Evolutionary conservation across 2,329 filamentous ascomycete species (phyloP).

Genomic region (Ascochyta viciae-villosae): DNA sequence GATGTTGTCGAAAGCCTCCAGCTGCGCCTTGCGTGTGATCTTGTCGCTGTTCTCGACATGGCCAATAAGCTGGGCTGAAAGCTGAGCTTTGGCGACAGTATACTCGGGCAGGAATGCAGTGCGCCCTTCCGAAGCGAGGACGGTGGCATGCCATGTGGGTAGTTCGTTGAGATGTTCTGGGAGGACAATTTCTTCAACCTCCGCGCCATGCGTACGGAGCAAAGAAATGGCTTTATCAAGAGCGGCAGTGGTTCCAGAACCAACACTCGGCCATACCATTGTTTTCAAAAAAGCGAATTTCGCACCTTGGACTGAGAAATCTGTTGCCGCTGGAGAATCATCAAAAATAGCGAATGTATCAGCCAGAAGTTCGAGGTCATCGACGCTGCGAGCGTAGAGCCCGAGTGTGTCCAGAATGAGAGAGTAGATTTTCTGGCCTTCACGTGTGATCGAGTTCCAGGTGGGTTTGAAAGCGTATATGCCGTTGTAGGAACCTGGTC

Average conservation of each 20-base stretch:
- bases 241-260: constrained; percentile 46
- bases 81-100: constrained; percentile 53
- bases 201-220: constrained; percentile 57
- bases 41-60: constrained; percentile 60
- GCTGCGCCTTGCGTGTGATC: constrained; percentile 56
- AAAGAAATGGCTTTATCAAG: constrained; percentile 44
- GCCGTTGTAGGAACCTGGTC: constrained; percentile 70
- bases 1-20: constrained; percentile 63
- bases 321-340: constrained; percentile 48
- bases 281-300: constrained; percentile 63
- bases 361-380: constrained; percentile 65
- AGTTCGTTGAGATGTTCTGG: constrained; percentile 58
- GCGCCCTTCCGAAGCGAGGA: constrained; percentile 62
- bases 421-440: constrained; percentile 67
- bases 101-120: constrained; percentile 64
- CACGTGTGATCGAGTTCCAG: constrained; percentile 67
- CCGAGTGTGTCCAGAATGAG: constrained; percentile 69
- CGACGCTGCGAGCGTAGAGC: constrained; percentile 64
- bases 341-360: constrained; percentile 63
- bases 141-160: constrained; percentile 60
- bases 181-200: constrained; percentile 63
- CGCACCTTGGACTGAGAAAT: constrained; percentile 53
- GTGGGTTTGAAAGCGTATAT: constrained; percentile 72
- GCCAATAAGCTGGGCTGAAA: constrained; percentile 55
- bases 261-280: constrained; percentile 56